Conservation (phyloP, 495 filamentous ascomycete genomes). For the Neurospora tetraspora region DNA sequence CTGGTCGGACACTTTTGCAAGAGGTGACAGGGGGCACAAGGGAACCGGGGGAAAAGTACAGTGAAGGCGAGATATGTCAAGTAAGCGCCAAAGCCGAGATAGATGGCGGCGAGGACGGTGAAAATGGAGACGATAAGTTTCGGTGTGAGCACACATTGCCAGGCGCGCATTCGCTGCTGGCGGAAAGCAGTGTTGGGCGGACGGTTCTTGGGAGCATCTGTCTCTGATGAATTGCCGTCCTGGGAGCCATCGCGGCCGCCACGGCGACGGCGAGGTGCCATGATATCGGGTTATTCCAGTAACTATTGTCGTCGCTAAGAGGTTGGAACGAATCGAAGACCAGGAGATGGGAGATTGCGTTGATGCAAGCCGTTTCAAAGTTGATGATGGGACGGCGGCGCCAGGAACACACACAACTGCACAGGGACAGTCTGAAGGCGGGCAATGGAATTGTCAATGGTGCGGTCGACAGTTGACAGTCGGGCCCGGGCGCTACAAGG, state of each 20-base stretch:
- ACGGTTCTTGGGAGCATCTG: conserved; percentile 23
- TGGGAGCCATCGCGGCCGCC: conserved; percentile 16
- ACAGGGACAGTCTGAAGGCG: not conserved
- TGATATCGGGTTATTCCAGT: conserved; percentile 8
- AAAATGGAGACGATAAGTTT: conserved; percentile 29
- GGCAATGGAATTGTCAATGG: not conserved
- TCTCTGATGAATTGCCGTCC: conserved; percentile 11
- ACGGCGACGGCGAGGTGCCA: conserved; percentile 26
- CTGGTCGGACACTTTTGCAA: conserved; percentile 8
- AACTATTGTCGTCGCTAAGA: not conserved
- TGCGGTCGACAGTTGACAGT: not conserved
- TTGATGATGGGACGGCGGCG: not conserved
- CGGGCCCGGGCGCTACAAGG: too few species aligned
- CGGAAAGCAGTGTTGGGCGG: conserved; percentile 28
- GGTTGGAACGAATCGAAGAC: not conserved
- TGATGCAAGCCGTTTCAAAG: not conserved
- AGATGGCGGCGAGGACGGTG: conserved; percentile 25
- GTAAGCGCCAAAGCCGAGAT: conserved; percentile 26
- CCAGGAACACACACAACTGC: not conserved
- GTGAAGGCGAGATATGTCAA: conserved; percentile 24
- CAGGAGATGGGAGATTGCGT: not conserved
- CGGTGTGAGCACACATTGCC: conserved; percentile 29
- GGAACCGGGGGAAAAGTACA: conserved; percentile 8
- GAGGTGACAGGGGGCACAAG: not conserved
- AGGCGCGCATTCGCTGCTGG: conserved; percentile 29